Percentiles rank a stretch among this genome's conserved stretches.
Conservation (phyloP, 2,329 filamentous ascomycete species). For the Neoascochyta sp. region DNA sequence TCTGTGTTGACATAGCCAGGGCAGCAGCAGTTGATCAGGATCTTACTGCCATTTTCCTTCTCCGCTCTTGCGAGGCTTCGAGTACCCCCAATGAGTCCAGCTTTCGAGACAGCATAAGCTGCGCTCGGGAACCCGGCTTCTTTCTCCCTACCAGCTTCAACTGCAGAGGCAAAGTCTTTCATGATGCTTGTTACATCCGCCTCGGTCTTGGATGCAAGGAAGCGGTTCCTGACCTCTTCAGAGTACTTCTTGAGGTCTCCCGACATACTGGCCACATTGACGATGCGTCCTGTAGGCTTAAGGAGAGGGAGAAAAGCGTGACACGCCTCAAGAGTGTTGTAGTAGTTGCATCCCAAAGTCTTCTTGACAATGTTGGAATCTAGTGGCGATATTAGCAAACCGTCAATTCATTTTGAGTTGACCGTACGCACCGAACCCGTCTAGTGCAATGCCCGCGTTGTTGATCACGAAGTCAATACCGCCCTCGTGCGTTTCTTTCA, state of each 20-base stretch:
- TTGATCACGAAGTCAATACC: constrained; percentile 54
- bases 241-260: constrained; percentile 50
- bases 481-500: constrained; percentile 46
- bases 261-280: constrained; percentile 49
- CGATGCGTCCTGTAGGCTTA: constrained; percentile 42
- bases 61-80: constrained; percentile 36
- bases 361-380: constrained; percentile 47
- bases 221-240: constrained; percentile 40
- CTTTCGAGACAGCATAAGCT: constrained; percentile 50
- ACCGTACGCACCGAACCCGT: constrained; percentile 42
- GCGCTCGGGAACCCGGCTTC: constrained; percentile 49
- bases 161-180: constrained; percentile 48
- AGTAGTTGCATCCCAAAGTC: constrained; percentile 53
- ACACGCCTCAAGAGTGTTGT: constrained; percentile 48
- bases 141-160: constrained; percentile 45
- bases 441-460: constrained; percentile 50
- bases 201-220: constrained; percentile 41
- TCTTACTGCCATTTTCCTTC: constrained; percentile 25
- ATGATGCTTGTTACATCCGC: constrained; percentile 48
- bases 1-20: constrained; percentile 48
- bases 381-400: too few species aligned
- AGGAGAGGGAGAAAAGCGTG: constrained; percentile 47
- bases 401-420: too few species aligned
- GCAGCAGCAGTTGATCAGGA: constrained; percentile 42
- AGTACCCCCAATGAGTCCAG: constrained; percentile 44